Evolutionary conservation across 139 green algal species (phyloP).

Genomic region (Bryopsis sp.): DNA sequence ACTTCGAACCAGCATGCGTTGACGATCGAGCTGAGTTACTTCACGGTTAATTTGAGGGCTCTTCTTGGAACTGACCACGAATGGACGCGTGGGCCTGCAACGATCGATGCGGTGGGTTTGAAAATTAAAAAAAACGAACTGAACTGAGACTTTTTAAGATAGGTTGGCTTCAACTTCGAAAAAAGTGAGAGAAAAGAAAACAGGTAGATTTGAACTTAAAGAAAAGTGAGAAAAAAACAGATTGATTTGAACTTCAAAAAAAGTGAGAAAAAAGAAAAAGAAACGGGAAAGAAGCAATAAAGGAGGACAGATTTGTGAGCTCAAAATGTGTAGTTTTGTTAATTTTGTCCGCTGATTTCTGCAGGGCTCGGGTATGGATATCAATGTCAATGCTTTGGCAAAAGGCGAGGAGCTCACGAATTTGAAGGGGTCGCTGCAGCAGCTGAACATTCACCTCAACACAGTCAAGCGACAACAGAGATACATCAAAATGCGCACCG

Average conservation of each 20-base stretch:
- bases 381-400: slow-evolving; percentile 9
- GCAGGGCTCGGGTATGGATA: background rate
- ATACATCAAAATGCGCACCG: background rate
- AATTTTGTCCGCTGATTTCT: background rate
- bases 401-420: slow-evolving; percentile 8
- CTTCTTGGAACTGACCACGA: slow-evolving; percentile 17
- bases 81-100: background rate
- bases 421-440: slow-evolving; percentile 1
- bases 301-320: no score
- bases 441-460: background rate
- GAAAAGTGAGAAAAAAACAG: no score
- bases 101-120: background rate
- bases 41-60: slow-evolving; percentile 16
- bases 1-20: slow-evolving; percentile 2
- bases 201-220: no score
- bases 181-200: no score
- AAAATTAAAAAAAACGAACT: no score
- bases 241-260: no score
- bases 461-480: background rate
- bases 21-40: slow-evolving; percentile 19
- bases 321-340: background rate
- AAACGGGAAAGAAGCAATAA: no score
- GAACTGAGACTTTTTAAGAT: no score
- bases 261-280: no score
- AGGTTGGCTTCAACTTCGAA: no score